Evolutionary conservation across 495 filamentous ascomycete genomes (phyloP), one percentile per base, ranked within the genome.

Genomic region (Collariella sp.): DNA sequence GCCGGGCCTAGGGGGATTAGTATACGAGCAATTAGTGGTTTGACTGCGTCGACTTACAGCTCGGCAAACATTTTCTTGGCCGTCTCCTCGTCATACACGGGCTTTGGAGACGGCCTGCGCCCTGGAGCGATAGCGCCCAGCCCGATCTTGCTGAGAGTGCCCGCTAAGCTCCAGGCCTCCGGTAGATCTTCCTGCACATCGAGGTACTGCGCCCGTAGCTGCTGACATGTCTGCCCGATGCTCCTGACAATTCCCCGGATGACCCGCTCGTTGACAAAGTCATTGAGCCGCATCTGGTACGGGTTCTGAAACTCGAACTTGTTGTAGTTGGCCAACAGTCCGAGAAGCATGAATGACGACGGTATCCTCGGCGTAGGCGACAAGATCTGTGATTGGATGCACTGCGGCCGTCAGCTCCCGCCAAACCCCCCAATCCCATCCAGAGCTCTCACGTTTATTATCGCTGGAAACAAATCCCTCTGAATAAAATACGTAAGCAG

Each of bases 231-330:
- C 44, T 76, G 65, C 10, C 87, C 89, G 13, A 96, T 78, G 50
- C 86, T 82, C 56, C 76, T 74, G 50, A 91, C 79, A 42, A 96
- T 87, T 56, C 86, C 89, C 62, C 86, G 78, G 58, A 97, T 97
- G 20, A 83, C 82, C 0, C 74, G 72, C 64, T 97, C 91, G 60
- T 98, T 96, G 57, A 96, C 91, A 71, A 97, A 97, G 66, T 98
- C 93, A 64, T 94, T 89, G n/a, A 98, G 79, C 40, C 91, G 86
- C 55, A 94, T 72, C 62, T 91, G 86, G 63, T 98, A 98, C 7
- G 93, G 93, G 59, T 98, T 98, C 69, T 95, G 93, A 53, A 94
- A 89, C 71, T 98, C 93, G 62, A 97, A 98, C 70, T 96, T 98
- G 78, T 96, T 96, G 78, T 96, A 97, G 70, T 98, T 98, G 59